Evolutionary conservation across 345 rosid genomes (phyloP).

Genomic region (Salix caprea): DNA sequence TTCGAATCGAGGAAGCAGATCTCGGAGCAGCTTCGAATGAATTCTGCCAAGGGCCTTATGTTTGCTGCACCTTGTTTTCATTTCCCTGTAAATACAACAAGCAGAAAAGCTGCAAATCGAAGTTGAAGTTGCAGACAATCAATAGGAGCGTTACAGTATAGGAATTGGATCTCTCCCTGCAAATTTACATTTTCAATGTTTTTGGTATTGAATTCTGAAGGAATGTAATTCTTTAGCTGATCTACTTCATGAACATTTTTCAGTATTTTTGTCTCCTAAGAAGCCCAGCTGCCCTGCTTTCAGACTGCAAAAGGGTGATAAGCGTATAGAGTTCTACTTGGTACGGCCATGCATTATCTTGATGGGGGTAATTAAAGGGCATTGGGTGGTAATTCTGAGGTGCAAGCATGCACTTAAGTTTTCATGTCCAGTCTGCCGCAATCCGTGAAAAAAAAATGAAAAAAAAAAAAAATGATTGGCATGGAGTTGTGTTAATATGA

Average conservation of each 20-base stretch:
- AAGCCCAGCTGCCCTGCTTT: not conserved
- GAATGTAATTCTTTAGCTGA: not conserved
- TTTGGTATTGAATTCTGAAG: not conserved
- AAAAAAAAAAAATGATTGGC: too few relatives aligned
- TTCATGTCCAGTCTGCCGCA: too few relatives aligned
- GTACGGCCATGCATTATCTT: too few relatives aligned
- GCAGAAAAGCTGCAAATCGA: not conserved
- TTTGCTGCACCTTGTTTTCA: not conserved
- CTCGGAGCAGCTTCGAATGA: conserved; percentile 42
- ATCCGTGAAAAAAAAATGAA: too few relatives aligned
- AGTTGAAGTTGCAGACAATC: not conserved
- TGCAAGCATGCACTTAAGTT: too few relatives aligned
- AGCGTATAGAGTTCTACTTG: too few relatives aligned
- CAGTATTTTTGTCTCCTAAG: not conserved
- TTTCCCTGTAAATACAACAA: not conserved
- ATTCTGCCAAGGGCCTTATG: not conserved
- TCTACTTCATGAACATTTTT: not conserved
- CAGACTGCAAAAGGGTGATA: not conserved
- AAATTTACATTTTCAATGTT: not conserved
- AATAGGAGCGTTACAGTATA: not conserved
- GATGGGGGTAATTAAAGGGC: too few relatives aligned
- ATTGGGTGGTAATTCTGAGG: too few relatives aligned
- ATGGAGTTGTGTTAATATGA: too few relatives aligned
- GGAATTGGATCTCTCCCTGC: not conserved
- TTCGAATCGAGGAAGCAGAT: conserved; percentile 56